phyloP scores from a whole-genome alignment of 495 filamentous ascomycete genomes.

The Penicillium mononematosum region DNA sequence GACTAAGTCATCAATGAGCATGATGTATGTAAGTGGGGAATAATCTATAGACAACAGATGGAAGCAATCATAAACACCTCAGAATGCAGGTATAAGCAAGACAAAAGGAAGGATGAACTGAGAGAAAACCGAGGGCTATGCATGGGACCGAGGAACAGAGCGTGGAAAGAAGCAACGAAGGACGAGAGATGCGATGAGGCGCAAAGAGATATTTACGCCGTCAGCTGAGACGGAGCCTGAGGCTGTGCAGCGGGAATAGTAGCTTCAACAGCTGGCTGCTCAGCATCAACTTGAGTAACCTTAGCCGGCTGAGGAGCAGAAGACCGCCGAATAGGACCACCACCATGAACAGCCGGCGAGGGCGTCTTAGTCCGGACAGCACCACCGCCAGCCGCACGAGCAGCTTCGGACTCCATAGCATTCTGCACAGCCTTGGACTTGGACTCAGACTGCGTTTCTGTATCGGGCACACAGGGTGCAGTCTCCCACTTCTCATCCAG shows the following conservation, averaged over 20 bases:
- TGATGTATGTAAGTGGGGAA: slow-evolving; percentile 6
- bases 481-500: slow-evolving; percentile 48
- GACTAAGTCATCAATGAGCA: neutral
- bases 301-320: slow-evolving; percentile 33
- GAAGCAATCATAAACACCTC: slow-evolving; percentile 6
- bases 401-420: slow-evolving; percentile 50
- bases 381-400: slow-evolving; percentile 43
- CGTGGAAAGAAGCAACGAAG: slow-evolving; percentile 5
- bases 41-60: slow-evolving; percentile 15
- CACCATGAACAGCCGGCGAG: slow-evolving; percentile 23
- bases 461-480: slow-evolving; percentile 1
- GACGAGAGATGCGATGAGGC: neutral
- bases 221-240: slow-evolving; percentile 26
- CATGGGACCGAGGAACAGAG: slow-evolving; percentile 14
- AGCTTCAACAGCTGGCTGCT: slow-evolving; percentile 18
- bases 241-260: slow-evolving; percentile 25
- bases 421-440: slow-evolving; percentile 50
- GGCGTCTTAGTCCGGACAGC: slow-evolving; percentile 31
- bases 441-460: slow-evolving; percentile 13
- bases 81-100: slow-evolving; percentile 16
- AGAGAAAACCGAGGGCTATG: slow-evolving; percentile 26
- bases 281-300: slow-evolving; percentile 22
- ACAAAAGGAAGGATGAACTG: neutral
- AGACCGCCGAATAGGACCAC: slow-evolving; percentile 44
- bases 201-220: slow-evolving; percentile 18